phyloP scores from a whole-genome alignment of 192 early-diverging fungal genomes.

The Gamsiella multidivaricata region DNA sequence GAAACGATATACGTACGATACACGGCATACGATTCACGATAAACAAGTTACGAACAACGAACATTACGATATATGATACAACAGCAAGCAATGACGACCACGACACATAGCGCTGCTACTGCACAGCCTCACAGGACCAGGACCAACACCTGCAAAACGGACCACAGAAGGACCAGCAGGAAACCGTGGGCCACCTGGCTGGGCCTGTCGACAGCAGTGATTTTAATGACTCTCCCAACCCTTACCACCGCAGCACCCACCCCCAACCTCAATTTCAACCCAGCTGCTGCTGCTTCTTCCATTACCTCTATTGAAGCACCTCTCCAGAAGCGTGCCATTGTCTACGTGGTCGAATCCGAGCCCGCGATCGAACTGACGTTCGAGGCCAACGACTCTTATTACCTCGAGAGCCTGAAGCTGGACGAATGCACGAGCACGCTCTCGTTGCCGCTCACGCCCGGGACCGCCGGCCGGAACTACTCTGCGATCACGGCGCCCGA shows the following conservation, averaged over 20 bases:
- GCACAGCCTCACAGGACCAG: not conserved
- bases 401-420: constrained; percentile 2
- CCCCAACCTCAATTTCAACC: too few species aligned
- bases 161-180: too few species aligned
- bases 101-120: too few species aligned
- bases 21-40: too few species aligned
- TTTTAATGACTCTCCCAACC: constrained; percentile 5
- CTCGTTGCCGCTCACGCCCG: not conserved
- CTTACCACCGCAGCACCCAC: constrained; percentile 19
- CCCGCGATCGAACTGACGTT: constrained; percentile 13
- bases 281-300: too few species aligned
- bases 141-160: not conserved
- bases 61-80: too few species aligned
- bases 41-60: too few species aligned
- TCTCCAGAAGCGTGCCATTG: constrained; percentile 15
- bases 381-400: constrained; percentile 2
- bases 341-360: constrained; percentile 1
- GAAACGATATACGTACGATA: too few species aligned
- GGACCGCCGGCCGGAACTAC: constrained; percentile 7
- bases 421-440: constrained; percentile 14
- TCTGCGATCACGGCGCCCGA: constrained; percentile 10
- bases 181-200: constrained; percentile 4
- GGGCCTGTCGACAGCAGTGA: not conserved
- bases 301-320: not conserved
- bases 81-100: too few species aligned